phyloP scores from a whole-genome alignment of 352 stramenopile species.

The Globisporangium radiosum region DNA sequence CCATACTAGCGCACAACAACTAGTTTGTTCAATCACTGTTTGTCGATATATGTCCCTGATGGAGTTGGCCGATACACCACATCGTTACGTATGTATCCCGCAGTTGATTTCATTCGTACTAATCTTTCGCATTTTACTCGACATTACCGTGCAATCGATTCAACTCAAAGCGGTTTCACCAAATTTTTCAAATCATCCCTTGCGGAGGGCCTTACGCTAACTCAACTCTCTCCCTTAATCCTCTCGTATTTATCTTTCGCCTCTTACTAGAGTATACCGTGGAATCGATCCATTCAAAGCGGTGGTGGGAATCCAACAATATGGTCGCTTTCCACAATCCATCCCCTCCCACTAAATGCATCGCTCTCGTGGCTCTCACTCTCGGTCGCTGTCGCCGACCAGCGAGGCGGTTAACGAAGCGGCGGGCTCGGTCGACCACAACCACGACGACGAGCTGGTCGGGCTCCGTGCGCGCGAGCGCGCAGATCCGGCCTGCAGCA shows the following conservation, averaged over 20 bases:
- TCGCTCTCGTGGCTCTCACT: background rate
- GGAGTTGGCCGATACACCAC: no score
- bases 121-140: constrained; percentile 94
- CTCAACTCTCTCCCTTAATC: background rate
- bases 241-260: no score
- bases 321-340: background rate
- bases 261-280: no score
- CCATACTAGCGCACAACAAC: no score
- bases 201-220: background rate
- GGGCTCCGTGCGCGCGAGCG: background rate
- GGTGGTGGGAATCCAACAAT: background rate
- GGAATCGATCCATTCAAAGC: no score
- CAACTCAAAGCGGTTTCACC: constrained; percentile 61
- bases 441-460: background rate
- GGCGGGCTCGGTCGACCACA: background rate
- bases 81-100: background rate
- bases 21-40: no score
- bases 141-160: constrained; percentile 89
- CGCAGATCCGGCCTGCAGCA: background rate
- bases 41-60: no score
- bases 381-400: background rate
- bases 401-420: background rate
- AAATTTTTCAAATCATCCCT: constrained; percentile 29
- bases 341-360: background rate
- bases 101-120: constrained; percentile 69